Evolutionary conservation across 176 grass and related monocot genomes (phyloP), one percentile per base, ranked within the genome.

Genomic region (Alopecurus myosuroides): DNA sequence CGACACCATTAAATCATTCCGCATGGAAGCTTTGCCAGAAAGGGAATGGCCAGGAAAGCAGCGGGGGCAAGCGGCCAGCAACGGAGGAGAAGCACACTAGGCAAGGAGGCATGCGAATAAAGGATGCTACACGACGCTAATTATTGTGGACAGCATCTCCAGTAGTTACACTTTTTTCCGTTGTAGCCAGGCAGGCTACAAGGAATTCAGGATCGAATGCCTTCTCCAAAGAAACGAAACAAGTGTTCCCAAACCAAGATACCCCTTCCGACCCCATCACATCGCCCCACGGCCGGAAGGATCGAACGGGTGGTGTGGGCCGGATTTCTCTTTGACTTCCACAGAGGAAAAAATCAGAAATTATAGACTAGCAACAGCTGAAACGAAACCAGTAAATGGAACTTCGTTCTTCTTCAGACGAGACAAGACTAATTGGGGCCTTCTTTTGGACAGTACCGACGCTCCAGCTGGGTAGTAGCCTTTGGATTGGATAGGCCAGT

Each of bases 131-230:
- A 23, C 29, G 17, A 76, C 71, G 29, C 84, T 72, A 42, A 66
- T 89, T 89, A 74, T 86, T 79, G 74, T 90, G 84, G 79, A 37
- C 26, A 29, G 35, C 53, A 90, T 90, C 74, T 76, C 71, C 11
- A 25, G n/a, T n/a, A n/a, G n/a, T 33, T 25, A 35, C 28, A 84
- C 70, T 37, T 77, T 55, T 60, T 74, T 61, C 19, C 33, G 44
- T 3, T 60, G 75, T 18, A 64, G 70, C 42, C 70, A 74, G 70
- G 70, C 41, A 74, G 72, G 67, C 29, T 33, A 71, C 30, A 45
- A 7, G 22, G 64, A 65, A 86, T 73, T 79, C 63, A 74, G 79
- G 84, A 86, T 82, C 79, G 78, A 79, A 83, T 78, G 34, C 55
- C 65, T 65, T 61, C 62, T 51, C n/a, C 41, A 58, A 57, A 20